Conservation (phyloP, 768 basidiomycete species). For the Termitomyces sp. region DNA sequence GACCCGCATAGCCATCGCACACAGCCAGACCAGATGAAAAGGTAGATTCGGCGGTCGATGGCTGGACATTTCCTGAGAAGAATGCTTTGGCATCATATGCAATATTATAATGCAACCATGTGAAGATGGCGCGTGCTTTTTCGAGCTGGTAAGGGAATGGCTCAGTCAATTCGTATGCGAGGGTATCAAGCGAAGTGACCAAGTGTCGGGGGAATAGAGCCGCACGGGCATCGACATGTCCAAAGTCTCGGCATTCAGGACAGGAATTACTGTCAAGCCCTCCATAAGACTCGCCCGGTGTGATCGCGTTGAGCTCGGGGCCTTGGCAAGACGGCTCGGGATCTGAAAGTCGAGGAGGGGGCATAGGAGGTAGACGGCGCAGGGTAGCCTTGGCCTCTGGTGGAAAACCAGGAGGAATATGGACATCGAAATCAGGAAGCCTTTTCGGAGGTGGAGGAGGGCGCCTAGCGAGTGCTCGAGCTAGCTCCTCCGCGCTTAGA, state of each 20-base stretch:
- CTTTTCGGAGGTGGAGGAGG: conserved; percentile 24
- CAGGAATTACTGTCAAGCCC: conserved; percentile 19
- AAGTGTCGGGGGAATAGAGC: conserved; percentile 35
- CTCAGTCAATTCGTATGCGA: conserved; percentile 33
- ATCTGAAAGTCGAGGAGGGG: conserved; percentile 22
- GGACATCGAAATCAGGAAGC: background rate
- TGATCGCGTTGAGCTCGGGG: conserved; percentile 2
- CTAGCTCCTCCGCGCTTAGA: conserved; percentile 12
- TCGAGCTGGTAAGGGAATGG: conserved; percentile 38
- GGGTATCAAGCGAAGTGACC: conserved; percentile 30
- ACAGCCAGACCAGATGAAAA: conserved; percentile 39
- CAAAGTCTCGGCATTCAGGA: conserved; percentile 38
- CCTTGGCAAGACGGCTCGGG: conserved; percentile 14
- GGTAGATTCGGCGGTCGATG: conserved; percentile 31
- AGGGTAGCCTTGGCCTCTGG: conserved; percentile 9
- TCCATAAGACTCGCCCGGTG: conserved; percentile 6
- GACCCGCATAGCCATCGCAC: conserved; percentile 43
- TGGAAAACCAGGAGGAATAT: background rate
- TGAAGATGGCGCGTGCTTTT: conserved; percentile 40
- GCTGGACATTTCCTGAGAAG: conserved; percentile 33
- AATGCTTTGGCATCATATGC: conserved; percentile 37
- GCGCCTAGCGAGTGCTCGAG: conserved; percentile 24
- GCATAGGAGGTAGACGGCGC: conserved; percentile 25
- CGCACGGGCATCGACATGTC: conserved; percentile 36
- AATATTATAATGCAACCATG: conserved; percentile 44